Evolutionary conservation across 2,329 filamentous ascomycete genomes (phyloP).

Genomic region (Alternaria metachromatica): DNA sequence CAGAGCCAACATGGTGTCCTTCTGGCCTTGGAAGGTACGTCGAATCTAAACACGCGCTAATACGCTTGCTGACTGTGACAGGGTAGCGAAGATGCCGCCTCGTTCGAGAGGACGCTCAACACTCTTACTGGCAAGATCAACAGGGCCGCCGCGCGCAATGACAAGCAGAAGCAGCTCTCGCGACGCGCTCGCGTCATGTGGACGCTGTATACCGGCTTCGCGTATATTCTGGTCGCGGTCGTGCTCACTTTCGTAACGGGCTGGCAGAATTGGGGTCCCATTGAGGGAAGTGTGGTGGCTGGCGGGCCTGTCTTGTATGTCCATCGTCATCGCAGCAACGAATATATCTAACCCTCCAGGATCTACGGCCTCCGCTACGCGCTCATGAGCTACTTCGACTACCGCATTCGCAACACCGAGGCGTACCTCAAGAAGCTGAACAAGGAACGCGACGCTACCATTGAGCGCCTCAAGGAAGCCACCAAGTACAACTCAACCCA

Average conservation of each 20-base stretch:
- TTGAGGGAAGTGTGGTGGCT: constrained; percentile 79
- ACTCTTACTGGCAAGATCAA: constrained; percentile 83
- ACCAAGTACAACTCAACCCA: constrained; percentile 97
- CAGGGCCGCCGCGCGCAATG: constrained; percentile 74
- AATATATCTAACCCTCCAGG: constrained; percentile 55
- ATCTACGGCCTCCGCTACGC: constrained; percentile 77
- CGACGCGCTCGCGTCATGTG: constrained; percentile 83
- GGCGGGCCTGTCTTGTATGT: constrained; percentile 79
- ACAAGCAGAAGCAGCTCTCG: constrained; percentile 72
- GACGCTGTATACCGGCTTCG: constrained; percentile 89
- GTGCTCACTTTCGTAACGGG: constrained; percentile 86
- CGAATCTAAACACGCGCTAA: background rate
- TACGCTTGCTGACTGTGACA: constrained; percentile 48
- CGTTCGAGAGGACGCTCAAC: constrained; percentile 90
- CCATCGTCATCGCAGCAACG: background rate
- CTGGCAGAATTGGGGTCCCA: constrained; percentile 74
- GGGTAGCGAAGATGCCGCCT: constrained; percentile 83
- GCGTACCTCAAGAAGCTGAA: constrained; percentile 75
- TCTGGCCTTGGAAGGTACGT: constrained; percentile 71
- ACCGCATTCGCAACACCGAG: constrained; percentile 75
- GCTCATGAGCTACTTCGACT: constrained; percentile 77
- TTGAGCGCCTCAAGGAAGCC: constrained; percentile 91
- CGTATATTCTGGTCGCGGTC: constrained; percentile 85
- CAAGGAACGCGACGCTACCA: constrained; percentile 81
- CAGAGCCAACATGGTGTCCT: constrained; percentile 69